Evolutionary conservation across 352 stramenopile species (phyloP).

Genomic region (Phytophthora brassicae): DNA sequence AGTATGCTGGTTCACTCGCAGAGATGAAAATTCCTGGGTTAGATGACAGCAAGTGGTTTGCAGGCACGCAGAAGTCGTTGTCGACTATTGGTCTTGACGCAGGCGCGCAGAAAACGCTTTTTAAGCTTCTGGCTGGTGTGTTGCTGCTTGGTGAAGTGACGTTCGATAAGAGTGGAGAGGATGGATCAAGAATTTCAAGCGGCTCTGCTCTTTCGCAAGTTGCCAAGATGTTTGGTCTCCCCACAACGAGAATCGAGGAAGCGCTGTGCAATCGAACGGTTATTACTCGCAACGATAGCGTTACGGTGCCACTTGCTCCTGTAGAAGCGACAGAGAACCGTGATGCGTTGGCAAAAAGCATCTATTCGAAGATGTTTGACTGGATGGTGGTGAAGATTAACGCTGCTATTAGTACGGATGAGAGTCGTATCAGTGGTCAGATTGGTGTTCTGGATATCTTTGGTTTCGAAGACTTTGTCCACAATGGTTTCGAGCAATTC

Average conservation of each 20-base stretch:
- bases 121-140: constrained; percentile 88
- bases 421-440: constrained; percentile 66
- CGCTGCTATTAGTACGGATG: constrained; percentile 77
- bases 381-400: constrained; percentile 96
- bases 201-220: constrained; percentile 64
- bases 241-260: constrained; percentile 83
- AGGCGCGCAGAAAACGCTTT: constrained; percentile 68
- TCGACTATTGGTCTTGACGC: constrained; percentile 72
- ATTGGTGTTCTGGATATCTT: constrained; percentile 99
- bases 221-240: constrained; percentile 90
- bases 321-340: constrained; percentile 93
- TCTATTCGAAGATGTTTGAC: constrained; percentile 98
- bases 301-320: constrained; percentile 83
- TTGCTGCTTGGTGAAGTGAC: constrained; percentile 96
- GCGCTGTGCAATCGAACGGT: constrained; percentile 94
- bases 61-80: constrained; percentile 76
- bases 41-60: constrained; percentile 85
- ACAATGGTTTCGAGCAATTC: constrained; percentile 93
- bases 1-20: constrained; percentile 69
- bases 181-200: constrained; percentile 73
- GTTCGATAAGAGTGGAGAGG: constrained; percentile 83
- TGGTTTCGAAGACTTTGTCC: constrained; percentile 97
- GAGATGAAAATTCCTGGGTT: constrained; percentile 86
- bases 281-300: constrained; percentile 82
- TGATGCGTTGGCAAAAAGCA: constrained; percentile 95